A percentile compares a stretch with the other conserved stretches of the same genome.
Conservation (phyloP, 768 basidiomycete species). For the Naematelia aurantialba region DNA sequence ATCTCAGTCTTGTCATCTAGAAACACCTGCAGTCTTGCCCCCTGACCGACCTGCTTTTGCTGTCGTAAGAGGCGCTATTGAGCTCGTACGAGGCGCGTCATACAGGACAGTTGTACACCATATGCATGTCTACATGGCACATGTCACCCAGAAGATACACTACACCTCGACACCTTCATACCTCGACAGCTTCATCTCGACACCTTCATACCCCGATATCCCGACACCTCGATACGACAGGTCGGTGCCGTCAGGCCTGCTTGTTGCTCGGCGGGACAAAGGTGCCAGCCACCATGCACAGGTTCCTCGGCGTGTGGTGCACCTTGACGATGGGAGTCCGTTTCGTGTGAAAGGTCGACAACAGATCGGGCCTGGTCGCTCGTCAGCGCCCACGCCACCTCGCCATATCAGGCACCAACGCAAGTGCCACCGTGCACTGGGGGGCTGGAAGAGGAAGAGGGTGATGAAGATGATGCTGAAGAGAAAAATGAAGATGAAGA, state of each 20-base stretch:
- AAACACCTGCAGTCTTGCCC: too few relatives aligned
- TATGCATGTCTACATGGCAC: too few relatives aligned
- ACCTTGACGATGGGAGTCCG: slow-evolving; percentile 87
- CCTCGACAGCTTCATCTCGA: not conserved
- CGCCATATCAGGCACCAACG: not conserved
- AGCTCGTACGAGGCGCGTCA: too few relatives aligned
- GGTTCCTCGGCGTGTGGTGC: slow-evolving; percentile 90
- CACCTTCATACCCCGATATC: too few relatives aligned
- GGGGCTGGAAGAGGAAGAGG: not conserved
- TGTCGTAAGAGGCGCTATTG: too few relatives aligned
- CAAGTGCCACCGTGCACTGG: too few relatives aligned
- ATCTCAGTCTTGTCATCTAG: too few relatives aligned
- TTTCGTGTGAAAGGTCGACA: slow-evolving; percentile 92
- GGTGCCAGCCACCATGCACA: slow-evolving; percentile 79
- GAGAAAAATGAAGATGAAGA: not conserved
- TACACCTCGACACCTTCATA: not conserved
- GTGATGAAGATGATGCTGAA: not conserved
- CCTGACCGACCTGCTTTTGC: too few relatives aligned
- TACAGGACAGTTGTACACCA: not conserved
- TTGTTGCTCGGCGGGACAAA: slow-evolving; percentile 39
- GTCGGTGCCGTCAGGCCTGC: too few relatives aligned
- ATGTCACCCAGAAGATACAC: not conserved
- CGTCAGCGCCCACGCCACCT: not conserved
- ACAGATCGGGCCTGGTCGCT: slow-evolving; percentile 65
- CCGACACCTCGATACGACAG: too few relatives aligned